A percentile compares a stretch with the other conserved stretches of the same genome.
Conservation (phyloP, 1,139 yeast genomes). For the Saccharomyces hybrid region DNA sequence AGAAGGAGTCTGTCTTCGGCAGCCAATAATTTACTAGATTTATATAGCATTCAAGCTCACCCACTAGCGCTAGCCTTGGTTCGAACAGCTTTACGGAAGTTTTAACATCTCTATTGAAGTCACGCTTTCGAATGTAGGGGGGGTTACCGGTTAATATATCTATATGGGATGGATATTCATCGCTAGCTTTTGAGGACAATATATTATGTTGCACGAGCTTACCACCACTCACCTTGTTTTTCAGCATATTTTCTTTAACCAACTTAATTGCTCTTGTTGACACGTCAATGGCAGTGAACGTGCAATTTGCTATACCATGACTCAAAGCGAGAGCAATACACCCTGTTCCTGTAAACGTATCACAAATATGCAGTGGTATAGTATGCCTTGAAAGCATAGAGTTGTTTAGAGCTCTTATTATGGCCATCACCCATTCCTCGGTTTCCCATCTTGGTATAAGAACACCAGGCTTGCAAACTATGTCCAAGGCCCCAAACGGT, state of each 20-base stretch:
- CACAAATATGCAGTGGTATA: conserved; percentile 39
- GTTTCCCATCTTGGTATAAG: conserved; percentile 94
- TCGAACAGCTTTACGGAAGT: conserved; percentile 64
- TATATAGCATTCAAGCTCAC: conserved; percentile 63
- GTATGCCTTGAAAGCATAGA: background rate
- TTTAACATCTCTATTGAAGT: conserved; percentile 39
- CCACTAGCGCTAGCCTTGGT: conserved; percentile 70
- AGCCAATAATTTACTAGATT: conserved; percentile 42
- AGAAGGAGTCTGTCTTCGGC: conserved; percentile 28
- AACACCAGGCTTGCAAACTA: conserved; percentile 57
- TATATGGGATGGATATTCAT: conserved; percentile 8
- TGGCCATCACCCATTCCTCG: conserved; percentile 70
- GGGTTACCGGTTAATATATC: conserved; percentile 78
- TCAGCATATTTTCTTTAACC: conserved; percentile 40
- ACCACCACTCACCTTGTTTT: conserved; percentile 1
- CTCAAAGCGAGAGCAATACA: conserved; percentile 60
- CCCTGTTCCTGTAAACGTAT: conserved; percentile 88
- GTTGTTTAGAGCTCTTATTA: conserved; percentile 32
- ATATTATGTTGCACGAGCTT: background rate
- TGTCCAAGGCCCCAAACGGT: conserved; percentile 70
- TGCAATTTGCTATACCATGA: conserved; percentile 9
- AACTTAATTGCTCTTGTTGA: conserved; percentile 47
- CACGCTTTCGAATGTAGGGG: conserved; percentile 63
- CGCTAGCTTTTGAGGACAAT: background rate
- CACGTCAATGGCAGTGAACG: conserved; percentile 51